Conservation (phyloP, 2,329 filamentous ascomycete species). For the Aspergillus caelatus region DNA sequence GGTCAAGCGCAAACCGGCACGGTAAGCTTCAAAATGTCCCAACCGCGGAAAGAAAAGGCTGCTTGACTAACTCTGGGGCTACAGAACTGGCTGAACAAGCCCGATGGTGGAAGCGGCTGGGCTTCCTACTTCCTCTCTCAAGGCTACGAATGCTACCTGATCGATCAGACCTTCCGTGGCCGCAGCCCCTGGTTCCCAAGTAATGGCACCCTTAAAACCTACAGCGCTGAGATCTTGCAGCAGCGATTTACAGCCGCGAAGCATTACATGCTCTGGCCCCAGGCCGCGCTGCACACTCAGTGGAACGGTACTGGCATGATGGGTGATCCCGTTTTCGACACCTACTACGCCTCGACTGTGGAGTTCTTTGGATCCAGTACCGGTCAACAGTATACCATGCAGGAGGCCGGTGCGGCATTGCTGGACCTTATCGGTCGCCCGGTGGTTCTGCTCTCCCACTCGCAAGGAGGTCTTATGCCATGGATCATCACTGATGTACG, state of each 20-base stretch:
- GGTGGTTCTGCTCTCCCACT: constrained; percentile 49
- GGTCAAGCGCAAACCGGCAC: constrained; percentile 37
- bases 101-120: constrained; percentile 52
- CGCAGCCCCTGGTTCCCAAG: constrained; percentile 30
- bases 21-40: constrained; percentile 18
- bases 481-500: constrained; percentile 52
- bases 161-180: constrained; percentile 44
- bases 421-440: constrained; percentile 26
- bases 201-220: constrained; percentile 24
- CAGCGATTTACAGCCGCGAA: constrained; percentile 38
- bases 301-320: constrained; percentile 41
- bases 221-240: constrained; percentile 28
- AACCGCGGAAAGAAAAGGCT: neutral
- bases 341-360: constrained; percentile 27
- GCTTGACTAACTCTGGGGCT: neutral
- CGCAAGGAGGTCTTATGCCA: constrained; percentile 50
- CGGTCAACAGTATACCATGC: constrained; percentile 22
- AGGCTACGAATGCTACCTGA: constrained; percentile 52
- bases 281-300: constrained; percentile 43
- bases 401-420: constrained; percentile 23
- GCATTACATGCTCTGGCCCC: constrained; percentile 35
- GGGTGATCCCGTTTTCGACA: constrained; percentile 33
- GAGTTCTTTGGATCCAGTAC: constrained; percentile 19
- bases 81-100: constrained; percentile 52
- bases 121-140: constrained; percentile 49